phyloP scores from a whole-genome alignment of 2,329 filamentous ascomycete genomes.

The Chrysosporium keratinophilum region DNA sequence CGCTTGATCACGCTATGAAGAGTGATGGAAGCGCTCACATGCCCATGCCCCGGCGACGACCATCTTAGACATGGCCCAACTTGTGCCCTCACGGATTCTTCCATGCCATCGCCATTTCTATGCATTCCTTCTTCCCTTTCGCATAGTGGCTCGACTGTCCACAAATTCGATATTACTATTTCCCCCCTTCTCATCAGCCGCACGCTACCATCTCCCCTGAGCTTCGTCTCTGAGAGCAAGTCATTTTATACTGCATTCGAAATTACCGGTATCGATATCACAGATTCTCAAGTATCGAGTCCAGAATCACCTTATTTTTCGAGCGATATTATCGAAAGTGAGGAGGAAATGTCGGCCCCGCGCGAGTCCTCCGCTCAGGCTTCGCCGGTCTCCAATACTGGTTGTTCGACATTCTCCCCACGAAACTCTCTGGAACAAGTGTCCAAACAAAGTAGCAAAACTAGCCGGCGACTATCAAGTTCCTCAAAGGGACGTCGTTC shows the following conservation, averaged over 20 bases:
- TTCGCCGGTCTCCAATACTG: background rate
- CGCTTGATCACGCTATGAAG: background rate
- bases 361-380: background rate
- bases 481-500: slow-evolving; percentile 25
- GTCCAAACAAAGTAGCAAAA: background rate
- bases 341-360: slow-evolving; percentile 7
- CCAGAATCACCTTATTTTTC: slow-evolving; percentile 11
- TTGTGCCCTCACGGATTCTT: slow-evolving; percentile 4
- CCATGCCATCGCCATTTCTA: slow-evolving; percentile 13
- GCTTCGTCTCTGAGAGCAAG: slow-evolving; percentile 17
- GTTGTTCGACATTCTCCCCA: background rate
- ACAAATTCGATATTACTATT: slow-evolving; percentile 10
- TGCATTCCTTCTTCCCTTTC: slow-evolving; percentile 10
- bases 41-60: slow-evolving; percentile 11
- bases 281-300: slow-evolving; percentile 10
- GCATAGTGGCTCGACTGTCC: slow-evolving; percentile 7
- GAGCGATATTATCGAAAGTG: background rate
- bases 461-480: slow-evolving; percentile 12
- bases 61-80: slow-evolving; percentile 2
- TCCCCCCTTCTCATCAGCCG: slow-evolving; percentile 13
- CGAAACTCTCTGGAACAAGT: background rate
- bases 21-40: slow-evolving; percentile 17
- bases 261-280: slow-evolving; percentile 16
- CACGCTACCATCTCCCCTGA: slow-evolving; percentile 12
- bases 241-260: slow-evolving; percentile 20